Base-by-base conservation (phyloP, 176 grass and related monocot species). In the Musa schizocarpa region DNA sequence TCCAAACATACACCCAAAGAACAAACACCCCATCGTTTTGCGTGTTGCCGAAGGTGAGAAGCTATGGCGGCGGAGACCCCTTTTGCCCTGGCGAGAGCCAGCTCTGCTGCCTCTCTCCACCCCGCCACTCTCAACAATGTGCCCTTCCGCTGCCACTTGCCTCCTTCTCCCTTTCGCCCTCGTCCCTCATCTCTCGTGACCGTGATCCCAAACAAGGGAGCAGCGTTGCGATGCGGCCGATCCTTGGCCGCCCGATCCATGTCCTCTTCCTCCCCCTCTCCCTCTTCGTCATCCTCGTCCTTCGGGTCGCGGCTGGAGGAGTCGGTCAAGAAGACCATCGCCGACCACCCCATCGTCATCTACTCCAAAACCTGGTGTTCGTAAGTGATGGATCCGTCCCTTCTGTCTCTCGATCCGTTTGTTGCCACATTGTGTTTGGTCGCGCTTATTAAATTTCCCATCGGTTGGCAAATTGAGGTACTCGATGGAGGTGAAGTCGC, bases 291-390 rank as follows among this genome's bases (percentile, higher is more conserved):
- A 17, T 87, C 92, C 2, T 77, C 86, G 13, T 84, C 86, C 9
- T 97, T 97, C 75, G 93, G 90, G 27, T 89, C 86, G 22, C 76
- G 90, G 74, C 81, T 97, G 85, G 90, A 97, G 90, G 90, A 90
- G n/a, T 85, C 86, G 23, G 86, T 93, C 63, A 92, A 83, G 82
- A 87, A 73, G 64, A 97, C 87, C 70, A 70, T 89, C 66, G 57
- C 77, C 2, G 90, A 88, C 23, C 83, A 90, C 82, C 90, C 88
- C 72, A 57, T 93, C 26, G 90, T 97, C 69, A 87, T 97, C 83
- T 97, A 90, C 80, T 97, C 90, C 83, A 93, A 97, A 82, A 88
- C 87, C 3, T 93, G 93, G 93, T 97, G 93, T 82, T 97, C 86
- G 93, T 97, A 85, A 92, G 89, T 79, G 1, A 14, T 26, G 50